Evolutionary conservation across 768 basidiomycete genomes (phyloP).

Genomic region (Cystofilobasidium macerans): DNA sequence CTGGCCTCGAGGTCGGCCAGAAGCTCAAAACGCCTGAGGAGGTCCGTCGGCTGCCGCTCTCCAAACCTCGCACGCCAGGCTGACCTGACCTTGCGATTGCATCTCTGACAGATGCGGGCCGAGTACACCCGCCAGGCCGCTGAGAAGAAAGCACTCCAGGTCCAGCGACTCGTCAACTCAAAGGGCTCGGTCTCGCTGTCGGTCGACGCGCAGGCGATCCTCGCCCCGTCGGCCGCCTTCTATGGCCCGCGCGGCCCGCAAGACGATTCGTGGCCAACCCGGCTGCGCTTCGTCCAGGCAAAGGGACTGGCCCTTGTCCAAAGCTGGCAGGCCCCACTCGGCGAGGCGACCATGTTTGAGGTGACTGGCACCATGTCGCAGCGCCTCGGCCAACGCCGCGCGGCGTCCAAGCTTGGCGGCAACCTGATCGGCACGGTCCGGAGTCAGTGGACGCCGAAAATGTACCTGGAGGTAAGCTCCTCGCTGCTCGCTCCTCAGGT

Average conservation of each 20-base stretch:
- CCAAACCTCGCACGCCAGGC: neutral
- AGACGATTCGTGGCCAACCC: neutral
- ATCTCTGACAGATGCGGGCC: constrained; percentile 27
- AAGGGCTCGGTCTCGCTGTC: constrained; percentile 31
- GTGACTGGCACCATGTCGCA: constrained; percentile 18
- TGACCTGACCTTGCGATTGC: neutral
- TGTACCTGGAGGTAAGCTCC: constrained; percentile 38
- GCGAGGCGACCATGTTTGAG: constrained; percentile 9
- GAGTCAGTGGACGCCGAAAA: constrained; percentile 63
- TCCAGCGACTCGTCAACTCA: constrained; percentile 35
- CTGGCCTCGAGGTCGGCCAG: constrained; percentile 38
- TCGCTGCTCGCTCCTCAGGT: constrained; percentile 15
- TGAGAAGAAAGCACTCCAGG: constrained; percentile 29
- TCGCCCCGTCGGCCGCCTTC: constrained; percentile 28
- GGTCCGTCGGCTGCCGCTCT: constrained; percentile 25
- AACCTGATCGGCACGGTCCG: constrained; percentile 58
- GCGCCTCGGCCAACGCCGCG: neutral
- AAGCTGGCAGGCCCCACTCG: constrained; percentile 4
- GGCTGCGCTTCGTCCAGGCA: constrained; percentile 16
- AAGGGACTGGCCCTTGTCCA: constrained; percentile 10
- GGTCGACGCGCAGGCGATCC: constrained; percentile 36
- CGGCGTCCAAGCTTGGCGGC: constrained; percentile 32
- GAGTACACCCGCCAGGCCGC: constrained; percentile 34
- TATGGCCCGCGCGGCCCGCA: constrained; percentile 20
- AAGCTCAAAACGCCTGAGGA: constrained; percentile 37